Evolutionary conservation across 2,329 filamentous ascomycete species (phyloP).

Genomic region (Epichloe sibirici): DNA sequence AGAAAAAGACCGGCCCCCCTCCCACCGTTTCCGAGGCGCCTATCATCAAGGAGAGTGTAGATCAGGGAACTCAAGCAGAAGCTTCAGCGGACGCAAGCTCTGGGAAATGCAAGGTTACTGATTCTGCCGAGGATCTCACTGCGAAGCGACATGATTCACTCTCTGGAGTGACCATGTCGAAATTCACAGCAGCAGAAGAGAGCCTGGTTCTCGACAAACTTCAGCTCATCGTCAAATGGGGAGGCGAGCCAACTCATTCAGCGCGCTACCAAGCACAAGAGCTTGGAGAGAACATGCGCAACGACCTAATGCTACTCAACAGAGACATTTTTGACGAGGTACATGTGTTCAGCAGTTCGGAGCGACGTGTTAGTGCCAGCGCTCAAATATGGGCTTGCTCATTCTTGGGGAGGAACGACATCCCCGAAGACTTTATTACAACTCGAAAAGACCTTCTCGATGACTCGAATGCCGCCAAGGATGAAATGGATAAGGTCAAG

Average conservation of each 20-base stretch:
- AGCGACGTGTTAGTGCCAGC: conserved; percentile 86
- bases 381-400: conserved; percentile 91
- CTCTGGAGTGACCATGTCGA: conserved; percentile 81
- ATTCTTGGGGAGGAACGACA: conserved; percentile 77
- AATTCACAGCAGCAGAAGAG: conserved; percentile 87
- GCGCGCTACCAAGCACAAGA: conserved; percentile 94
- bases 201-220: conserved; percentile 89
- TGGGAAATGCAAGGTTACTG: conserved; percentile 11
- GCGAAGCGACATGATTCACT: conserved; percentile 69
- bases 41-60: conserved; percentile 17
- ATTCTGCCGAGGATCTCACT: conserved; percentile 11
- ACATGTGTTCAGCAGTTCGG: conserved; percentile 89
- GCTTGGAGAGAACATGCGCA: conserved; percentile 88
- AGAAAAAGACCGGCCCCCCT: conserved; percentile 58
- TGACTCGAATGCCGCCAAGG: conserved; percentile 95
- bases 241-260: conserved; percentile 93
- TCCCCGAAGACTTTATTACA: conserved; percentile 74
- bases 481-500: conserved; percentile 99
- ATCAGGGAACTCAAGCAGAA: conserved; percentile 9
- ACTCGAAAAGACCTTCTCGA: conserved; percentile 91
- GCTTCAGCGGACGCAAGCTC: conserved; percentile 4
- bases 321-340: conserved; percentile 86
- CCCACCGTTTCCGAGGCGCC: conserved; percentile 23
- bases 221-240: conserved; percentile 98
- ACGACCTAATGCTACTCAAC: conserved; percentile 87